These are phyloP conservation scores for Chlorella ohadii DNA, from an alignment of 139 green algal species.

Conservation along the genomic window DNA sequence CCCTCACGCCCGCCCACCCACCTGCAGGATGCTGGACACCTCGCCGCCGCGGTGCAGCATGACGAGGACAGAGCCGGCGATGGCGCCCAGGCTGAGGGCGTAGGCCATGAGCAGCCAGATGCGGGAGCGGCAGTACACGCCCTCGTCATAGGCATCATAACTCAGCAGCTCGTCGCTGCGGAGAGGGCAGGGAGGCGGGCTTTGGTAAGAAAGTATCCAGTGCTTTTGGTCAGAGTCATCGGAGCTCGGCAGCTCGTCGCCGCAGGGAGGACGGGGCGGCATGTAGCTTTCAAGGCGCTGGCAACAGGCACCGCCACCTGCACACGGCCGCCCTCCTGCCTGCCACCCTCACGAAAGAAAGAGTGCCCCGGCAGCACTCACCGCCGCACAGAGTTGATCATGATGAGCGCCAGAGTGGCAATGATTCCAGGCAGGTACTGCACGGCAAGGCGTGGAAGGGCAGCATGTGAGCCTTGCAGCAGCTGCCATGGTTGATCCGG, in stretches of 20 bases:
- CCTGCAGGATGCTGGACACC: conserved; percentile 27
- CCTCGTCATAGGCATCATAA: conserved; percentile 82
- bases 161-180: conserved; percentile 74
- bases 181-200: too few relatives aligned
- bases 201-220: too few relatives aligned
- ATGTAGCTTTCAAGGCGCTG: too few relatives aligned
- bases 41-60: conserved; percentile 61
- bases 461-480: too few relatives aligned
- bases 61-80: conserved; percentile 71
- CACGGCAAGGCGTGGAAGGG: neutral
- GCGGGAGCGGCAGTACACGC: conserved; percentile 64
- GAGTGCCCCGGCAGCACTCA: conserved; percentile 31
- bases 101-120: conserved; percentile 93
- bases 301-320: too few relatives aligned
- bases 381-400: conserved; percentile 89
- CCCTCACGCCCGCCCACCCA: neutral
- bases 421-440: conserved; percentile 91
- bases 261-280: too few relatives aligned
- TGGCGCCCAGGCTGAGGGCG: conserved; percentile 18
- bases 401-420: conserved; percentile 85
- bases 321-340: too few relatives aligned
- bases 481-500: too few relatives aligned
- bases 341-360: too few relatives aligned
- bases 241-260: too few relatives aligned
- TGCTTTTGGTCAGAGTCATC: too few relatives aligned